Percentiles rank a stretch among this genome's conserved stretches.
Evolutionary conservation across 805 yeast genomes (phyloP).

Genomic region (Candida multigemmis): DNA sequence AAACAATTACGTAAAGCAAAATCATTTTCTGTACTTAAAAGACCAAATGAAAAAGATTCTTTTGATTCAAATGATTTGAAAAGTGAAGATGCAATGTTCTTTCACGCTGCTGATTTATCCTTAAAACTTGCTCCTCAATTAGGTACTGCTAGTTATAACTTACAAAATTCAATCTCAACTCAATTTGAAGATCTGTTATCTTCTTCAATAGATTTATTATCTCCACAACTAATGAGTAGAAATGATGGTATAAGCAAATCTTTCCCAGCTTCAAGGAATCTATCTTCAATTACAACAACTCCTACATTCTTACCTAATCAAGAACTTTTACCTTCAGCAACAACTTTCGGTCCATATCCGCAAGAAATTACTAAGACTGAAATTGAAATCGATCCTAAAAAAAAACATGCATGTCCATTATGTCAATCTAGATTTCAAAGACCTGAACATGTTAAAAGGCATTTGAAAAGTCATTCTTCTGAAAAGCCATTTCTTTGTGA

Average conservation of each 20-base stretch:
- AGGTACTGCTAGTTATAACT: slow-evolving; percentile 4
- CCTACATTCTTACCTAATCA: too few species aligned
- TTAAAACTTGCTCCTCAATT: slow-evolving; percentile 14
- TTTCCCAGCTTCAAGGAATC: slow-evolving; percentile 42
- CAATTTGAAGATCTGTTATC: too few species aligned
- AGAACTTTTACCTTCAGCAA: too few species aligned
- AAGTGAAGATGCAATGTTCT: slow-evolving; percentile 7
- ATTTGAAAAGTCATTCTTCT: slow-evolving; percentile 47
- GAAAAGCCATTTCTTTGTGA: slow-evolving; percentile 52
- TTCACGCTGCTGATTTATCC: slow-evolving; percentile 18
- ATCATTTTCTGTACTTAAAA: slow-evolving; percentile 9
- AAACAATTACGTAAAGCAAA: slow-evolving; percentile 30
- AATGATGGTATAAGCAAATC: too few species aligned
- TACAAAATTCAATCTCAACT: slow-evolving; percentile 4
- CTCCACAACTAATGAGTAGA: too few species aligned
- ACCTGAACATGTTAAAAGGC: slow-evolving; percentile 66
- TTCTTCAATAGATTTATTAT: too few species aligned
- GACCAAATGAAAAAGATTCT: neutral
- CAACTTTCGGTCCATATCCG: too few species aligned
- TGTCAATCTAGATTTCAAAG: slow-evolving; percentile 57
- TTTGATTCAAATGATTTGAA: slow-evolving; percentile 1
- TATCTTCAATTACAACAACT: slow-evolving; percentile 42
- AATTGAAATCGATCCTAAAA: slow-evolving; percentile 45
- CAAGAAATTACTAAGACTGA: too few species aligned
- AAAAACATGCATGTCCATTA: slow-evolving; percentile 55